A percentile compares a stretch with the other conserved stretches of the same genome.
These are phyloP conservation scores for Chloranthus sessilifolius DNA, from an alignment of 164 flowering plant species.

Conservation along the genomic window DNA sequence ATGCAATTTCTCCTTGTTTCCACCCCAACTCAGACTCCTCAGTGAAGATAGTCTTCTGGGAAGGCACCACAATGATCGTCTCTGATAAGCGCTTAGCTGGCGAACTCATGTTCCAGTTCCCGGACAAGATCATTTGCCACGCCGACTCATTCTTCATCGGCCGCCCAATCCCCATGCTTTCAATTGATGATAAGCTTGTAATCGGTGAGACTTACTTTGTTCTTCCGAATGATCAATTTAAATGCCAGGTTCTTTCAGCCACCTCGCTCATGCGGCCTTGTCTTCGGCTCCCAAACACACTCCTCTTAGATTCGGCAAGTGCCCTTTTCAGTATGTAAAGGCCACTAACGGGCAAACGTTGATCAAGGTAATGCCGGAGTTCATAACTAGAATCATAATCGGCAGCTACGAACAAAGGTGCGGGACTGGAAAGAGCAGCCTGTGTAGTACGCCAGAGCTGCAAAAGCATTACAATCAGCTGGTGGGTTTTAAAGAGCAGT, in stretches of 20 bases:
- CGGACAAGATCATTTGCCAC: conserved; percentile 69
- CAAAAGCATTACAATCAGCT: conserved; percentile 66
- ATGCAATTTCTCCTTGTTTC: conserved; percentile 30
- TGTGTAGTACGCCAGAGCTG: conserved; percentile 92
- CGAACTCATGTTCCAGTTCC: conserved; percentile 81
- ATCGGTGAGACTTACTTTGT: conserved; percentile 67
- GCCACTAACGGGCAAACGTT: conserved; percentile 45
- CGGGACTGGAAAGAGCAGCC: conserved; percentile 3
- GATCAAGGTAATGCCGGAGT: conserved; percentile 76
- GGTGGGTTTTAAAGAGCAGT: conserved; percentile 61
- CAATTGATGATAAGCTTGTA: conserved; percentile 44
- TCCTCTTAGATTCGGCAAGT: conserved; percentile 24
- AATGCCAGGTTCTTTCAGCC: conserved; percentile 35
- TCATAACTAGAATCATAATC: conserved; percentile 36
- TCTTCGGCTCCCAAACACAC: conserved; percentile 21
- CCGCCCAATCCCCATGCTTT: conserved; percentile 52
- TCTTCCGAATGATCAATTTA: conserved; percentile 61
- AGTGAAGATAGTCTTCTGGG: conserved; percentile 52
- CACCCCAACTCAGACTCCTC: conserved; percentile 10
- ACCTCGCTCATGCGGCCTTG: conserved; percentile 41
- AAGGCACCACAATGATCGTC: conserved; percentile 46
- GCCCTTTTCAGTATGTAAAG: conserved; percentile 62
- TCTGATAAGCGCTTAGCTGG: conserved; percentile 56
- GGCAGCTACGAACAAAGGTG: conserved; percentile 5
- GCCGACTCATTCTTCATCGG: conserved; percentile 90